Conservation (phyloP, 345 rosid genomes). For the Aquilaria malaccensis region DNA sequence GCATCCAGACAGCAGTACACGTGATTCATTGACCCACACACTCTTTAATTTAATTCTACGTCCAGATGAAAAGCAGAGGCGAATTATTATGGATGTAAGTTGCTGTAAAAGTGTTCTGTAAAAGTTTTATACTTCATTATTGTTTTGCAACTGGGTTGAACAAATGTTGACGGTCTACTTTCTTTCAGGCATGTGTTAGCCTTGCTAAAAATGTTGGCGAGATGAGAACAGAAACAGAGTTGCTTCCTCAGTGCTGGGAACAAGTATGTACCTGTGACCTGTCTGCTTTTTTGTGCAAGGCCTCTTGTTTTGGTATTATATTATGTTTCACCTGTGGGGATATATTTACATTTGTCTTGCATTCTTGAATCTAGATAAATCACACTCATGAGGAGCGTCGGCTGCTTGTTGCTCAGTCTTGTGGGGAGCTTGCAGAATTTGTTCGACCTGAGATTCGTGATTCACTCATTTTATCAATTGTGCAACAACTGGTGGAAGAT, state of each 20-base stretch:
- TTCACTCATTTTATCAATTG: constrained; percentile 91
- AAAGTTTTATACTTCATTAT: constrained; percentile 13
- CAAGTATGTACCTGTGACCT: constrained; percentile 47
- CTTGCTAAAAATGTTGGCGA: constrained; percentile 95
- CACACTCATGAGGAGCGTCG: constrained; percentile 98
- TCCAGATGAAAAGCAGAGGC: constrained; percentile 96
- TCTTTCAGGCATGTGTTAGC: constrained; percentile 82
- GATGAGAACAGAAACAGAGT: constrained; percentile 95
- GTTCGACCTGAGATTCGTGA: constrained; percentile 94
- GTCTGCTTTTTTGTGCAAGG: constrained; percentile 1
- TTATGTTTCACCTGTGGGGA: constrained; percentile 17
- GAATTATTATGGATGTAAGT: constrained; percentile 92
- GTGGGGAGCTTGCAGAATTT: constrained; percentile 94
- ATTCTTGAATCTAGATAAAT: constrained; percentile 56
- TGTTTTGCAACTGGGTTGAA: constrained; percentile 11
- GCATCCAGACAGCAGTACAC: constrained; percentile 70
- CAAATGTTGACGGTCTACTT: constrained; percentile 17
- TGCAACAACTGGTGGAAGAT: constrained; percentile 91
- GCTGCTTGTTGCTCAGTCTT: constrained; percentile 95
- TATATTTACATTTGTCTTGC: neutral
- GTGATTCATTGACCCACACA: constrained; percentile 94
- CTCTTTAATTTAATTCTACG: constrained; percentile 92
- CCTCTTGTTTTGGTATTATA: constrained; percentile 13
- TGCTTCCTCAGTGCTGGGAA: constrained; percentile 99
- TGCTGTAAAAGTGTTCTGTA: constrained; percentile 14